These are phyloP conservation scores for Cladosporium sphaerospermum DNA, from an alignment of 2,329 filamentous ascomycete genomes.

Conservation along the genomic window DNA sequence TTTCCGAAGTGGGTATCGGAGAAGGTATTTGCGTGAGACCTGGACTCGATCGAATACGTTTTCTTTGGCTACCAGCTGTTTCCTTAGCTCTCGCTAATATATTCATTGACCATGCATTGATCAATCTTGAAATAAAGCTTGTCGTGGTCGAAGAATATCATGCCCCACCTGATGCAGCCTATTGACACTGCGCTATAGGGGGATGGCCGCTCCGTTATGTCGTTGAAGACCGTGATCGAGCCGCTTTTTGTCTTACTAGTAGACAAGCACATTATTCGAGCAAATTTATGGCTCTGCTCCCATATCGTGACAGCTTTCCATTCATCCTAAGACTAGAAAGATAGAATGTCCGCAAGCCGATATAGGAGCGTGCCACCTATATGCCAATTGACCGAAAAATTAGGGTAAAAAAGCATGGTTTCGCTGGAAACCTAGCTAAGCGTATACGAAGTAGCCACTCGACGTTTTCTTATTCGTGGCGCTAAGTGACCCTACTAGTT, in stretches of 20 bases:
- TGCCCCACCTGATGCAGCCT: conserved; percentile 54
- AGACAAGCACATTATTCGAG: background rate
- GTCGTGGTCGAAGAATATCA: conserved; percentile 49
- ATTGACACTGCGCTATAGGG: conserved; percentile 38
- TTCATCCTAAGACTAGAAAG: conserved; percentile 56
- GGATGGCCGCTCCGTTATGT: background rate
- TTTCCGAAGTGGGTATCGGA: conserved; percentile 50
- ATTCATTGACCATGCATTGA: conserved; percentile 51
- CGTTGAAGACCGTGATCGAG: background rate
- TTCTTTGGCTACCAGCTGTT: conserved; percentile 50
- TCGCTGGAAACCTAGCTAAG: conserved; percentile 58
- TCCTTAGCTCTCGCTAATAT: conserved; percentile 52
- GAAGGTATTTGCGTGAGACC: conserved; percentile 47
- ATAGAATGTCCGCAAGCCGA: conserved; percentile 60
- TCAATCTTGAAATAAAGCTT: conserved; percentile 55
- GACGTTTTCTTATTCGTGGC: conserved; percentile 45
- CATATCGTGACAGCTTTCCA: conserved; percentile 51
- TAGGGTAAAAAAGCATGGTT: conserved; percentile 56
- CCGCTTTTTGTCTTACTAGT: background rate
- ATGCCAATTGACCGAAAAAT: conserved; percentile 56
- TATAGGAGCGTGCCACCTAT: conserved; percentile 52
- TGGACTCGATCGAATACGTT: conserved; percentile 55
- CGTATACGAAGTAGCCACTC: conserved; percentile 54
- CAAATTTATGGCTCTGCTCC: conserved; percentile 52
- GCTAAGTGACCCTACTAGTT: too few relatives aligned